Conservation (phyloP, 805 yeast species). For the Hemisphaericaspora nanyangensis region DNA sequence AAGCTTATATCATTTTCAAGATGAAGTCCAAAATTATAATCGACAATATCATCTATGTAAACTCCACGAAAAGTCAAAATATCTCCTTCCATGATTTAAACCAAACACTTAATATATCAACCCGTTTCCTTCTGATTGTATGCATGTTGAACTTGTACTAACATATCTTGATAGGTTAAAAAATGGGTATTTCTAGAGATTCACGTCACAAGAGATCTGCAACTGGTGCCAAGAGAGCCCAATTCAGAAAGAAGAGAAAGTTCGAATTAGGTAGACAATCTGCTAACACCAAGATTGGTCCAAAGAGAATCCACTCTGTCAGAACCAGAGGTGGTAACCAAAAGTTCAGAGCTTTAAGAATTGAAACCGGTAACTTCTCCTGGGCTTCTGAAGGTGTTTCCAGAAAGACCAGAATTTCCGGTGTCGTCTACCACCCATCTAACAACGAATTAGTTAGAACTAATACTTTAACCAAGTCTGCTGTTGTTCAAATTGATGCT, state of each 20-base stretch:
- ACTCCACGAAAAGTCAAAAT: too few relatives aligned
- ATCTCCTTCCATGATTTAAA: too few relatives aligned
- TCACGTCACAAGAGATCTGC: constrained; percentile 99
- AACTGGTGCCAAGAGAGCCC: constrained; percentile 99
- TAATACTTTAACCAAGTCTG: constrained; percentile 98
- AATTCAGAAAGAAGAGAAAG: constrained; percentile 99
- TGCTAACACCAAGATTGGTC: constrained; percentile 98
- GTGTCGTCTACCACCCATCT: constrained; percentile 98
- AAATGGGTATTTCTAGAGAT: constrained; percentile 99
- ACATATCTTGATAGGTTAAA: constrained; percentile 28
- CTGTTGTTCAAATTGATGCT: constrained; percentile 99
- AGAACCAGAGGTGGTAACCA: constrained; percentile 99
- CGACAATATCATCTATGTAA: too few relatives aligned
- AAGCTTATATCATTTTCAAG: too few relatives aligned
- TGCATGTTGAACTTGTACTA: constrained; percentile 7
- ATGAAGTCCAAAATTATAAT: too few relatives aligned
- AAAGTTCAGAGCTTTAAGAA: constrained; percentile 99
- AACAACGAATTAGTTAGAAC: constrained; percentile 99
- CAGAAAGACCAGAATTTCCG: constrained; percentile 98
- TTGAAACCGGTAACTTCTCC: constrained; percentile 98
- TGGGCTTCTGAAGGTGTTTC: constrained; percentile 99
- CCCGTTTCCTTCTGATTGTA: too few relatives aligned
- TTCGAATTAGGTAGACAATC: constrained; percentile 99
- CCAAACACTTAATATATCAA: too few relatives aligned
- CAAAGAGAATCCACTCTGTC: constrained; percentile 98